Conservation (phyloP, 805 yeast species). For the Teunomyces lycoperdinae region DNA sequence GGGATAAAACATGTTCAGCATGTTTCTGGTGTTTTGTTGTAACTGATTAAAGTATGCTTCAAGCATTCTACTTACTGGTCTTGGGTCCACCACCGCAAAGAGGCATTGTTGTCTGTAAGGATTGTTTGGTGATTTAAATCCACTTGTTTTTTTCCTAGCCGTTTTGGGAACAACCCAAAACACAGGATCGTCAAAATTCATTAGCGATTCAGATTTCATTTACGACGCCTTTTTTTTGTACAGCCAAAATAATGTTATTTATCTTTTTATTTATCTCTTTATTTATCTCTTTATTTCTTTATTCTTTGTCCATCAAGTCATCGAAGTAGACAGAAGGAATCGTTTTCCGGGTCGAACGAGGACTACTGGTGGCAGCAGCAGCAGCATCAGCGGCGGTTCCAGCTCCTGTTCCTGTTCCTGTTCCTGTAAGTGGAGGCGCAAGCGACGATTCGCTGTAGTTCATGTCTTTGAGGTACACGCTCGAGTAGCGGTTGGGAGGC, state of each 20-base stretch:
- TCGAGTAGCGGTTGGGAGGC: conserved; percentile 33
- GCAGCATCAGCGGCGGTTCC: too few species aligned
- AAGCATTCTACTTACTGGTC: conserved; percentile 35
- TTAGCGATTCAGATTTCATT: too few species aligned
- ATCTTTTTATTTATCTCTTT: neutral
- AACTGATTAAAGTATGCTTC: neutral
- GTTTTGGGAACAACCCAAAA: conserved; percentile 1
- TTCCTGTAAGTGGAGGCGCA: neutral
- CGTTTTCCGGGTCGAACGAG: conserved; percentile 28
- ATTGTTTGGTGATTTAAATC: neutral
- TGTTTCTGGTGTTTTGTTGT: neutral
- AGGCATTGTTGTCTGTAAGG: conserved; percentile 25
- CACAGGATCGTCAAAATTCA: neutral
- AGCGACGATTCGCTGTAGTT: conserved; percentile 31
- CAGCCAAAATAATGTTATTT: neutral
- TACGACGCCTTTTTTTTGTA: neutral
- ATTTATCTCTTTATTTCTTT: neutral
- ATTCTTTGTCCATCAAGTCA: conserved; percentile 41
- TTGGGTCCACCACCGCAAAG: conserved; percentile 43
- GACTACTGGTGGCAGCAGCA: conserved; percentile 2
- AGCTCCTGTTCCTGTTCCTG: too few species aligned
- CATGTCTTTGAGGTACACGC: conserved; percentile 37
- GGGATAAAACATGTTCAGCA: neutral
- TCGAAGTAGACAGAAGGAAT: conserved; percentile 52
- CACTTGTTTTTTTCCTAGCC: neutral